Evolutionary conservation across 2,329 filamentous ascomycete species (phyloP).

Genomic region (Epichloe sibirici): DNA sequence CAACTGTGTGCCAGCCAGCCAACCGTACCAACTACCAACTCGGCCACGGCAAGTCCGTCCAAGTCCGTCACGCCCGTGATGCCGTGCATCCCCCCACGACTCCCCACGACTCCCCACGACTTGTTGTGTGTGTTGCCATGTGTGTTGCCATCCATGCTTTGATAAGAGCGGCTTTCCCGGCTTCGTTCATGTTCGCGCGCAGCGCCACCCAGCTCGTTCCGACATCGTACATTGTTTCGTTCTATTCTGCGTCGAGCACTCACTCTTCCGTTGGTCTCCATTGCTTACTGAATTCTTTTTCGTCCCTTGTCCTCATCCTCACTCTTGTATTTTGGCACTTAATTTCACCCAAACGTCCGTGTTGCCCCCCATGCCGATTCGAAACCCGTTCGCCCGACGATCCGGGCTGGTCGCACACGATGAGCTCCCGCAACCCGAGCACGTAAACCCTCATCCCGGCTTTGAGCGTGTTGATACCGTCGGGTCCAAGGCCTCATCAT

Average conservation of each 20-base stretch:
- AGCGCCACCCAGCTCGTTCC: background rate
- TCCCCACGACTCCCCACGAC: background rate
- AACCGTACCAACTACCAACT: background rate
- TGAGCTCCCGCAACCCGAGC: conserved; percentile 39
- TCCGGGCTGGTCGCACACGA: conserved; percentile 36
- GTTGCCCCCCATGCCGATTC: conserved; percentile 47
- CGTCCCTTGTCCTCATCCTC: background rate
- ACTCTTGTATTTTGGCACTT: background rate
- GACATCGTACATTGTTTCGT: background rate
- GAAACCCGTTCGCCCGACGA: conserved; percentile 58
- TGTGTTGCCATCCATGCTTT: too few relatives aligned
- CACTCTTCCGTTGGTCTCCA: background rate
- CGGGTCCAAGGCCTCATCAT: conserved; percentile 49
- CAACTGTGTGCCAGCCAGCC: background rate
- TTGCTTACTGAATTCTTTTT: background rate
- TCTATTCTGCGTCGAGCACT: background rate
- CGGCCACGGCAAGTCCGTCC: conserved; percentile 1
- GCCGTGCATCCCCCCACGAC: background rate
- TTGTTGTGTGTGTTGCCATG: too few relatives aligned
- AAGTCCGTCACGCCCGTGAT: background rate
- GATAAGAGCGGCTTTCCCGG: background rate
- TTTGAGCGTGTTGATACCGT: conserved; percentile 53
- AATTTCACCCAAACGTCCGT: background rate
- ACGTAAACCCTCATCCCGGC: conserved; percentile 20
- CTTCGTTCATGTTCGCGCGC: background rate